phyloP scores from a whole-genome alignment of 1,284 basidiomycete genomes.

The Trametes polyzona region DNA sequence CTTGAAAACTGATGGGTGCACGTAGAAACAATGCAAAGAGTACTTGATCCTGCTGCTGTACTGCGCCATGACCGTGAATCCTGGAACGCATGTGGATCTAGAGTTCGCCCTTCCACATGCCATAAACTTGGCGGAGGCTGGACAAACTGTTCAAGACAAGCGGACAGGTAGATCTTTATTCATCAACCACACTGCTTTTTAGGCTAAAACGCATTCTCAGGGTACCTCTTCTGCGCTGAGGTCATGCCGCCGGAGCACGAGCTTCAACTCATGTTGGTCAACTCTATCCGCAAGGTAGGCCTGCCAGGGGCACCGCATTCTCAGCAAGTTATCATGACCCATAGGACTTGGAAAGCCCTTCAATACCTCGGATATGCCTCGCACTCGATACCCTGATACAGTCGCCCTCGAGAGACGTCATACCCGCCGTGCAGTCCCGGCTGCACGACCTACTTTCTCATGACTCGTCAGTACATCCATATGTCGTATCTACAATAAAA shows the following conservation, averaged over 20 bases:
- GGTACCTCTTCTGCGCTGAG: constrained; percentile 75
- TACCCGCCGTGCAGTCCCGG: constrained; percentile 73
- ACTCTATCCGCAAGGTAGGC: constrained; percentile 74
- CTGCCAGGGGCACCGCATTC: not conserved
- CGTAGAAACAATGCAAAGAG: constrained; percentile 62
- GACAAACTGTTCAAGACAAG: constrained; percentile 62
- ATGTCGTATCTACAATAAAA: not conserved
- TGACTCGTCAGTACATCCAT: constrained; percentile 66
- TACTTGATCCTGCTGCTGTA: constrained; percentile 68
- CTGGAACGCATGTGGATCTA: constrained; percentile 47
- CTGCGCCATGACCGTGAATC: constrained; percentile 57
- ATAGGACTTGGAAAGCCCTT: constrained; percentile 67
- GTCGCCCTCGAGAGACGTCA: constrained; percentile 61
- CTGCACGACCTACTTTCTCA: constrained; percentile 67
- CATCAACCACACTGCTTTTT: not conserved
- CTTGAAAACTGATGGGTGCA: constrained; percentile 17
- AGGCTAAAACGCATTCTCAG: constrained; percentile 41
- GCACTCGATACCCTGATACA: constrained; percentile 70
- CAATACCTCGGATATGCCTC: constrained; percentile 62
- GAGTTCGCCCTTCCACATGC: constrained; percentile 74
- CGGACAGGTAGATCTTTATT: constrained; percentile 56
- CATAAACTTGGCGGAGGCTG: constrained; percentile 71
- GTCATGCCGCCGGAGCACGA: constrained; percentile 70
- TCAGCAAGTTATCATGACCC: constrained; percentile 6
- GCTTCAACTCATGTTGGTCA: constrained; percentile 79